phyloP scores from a whole-genome alignment of 345 rosid genomes.

The Bruguiera parviflora region DNA sequence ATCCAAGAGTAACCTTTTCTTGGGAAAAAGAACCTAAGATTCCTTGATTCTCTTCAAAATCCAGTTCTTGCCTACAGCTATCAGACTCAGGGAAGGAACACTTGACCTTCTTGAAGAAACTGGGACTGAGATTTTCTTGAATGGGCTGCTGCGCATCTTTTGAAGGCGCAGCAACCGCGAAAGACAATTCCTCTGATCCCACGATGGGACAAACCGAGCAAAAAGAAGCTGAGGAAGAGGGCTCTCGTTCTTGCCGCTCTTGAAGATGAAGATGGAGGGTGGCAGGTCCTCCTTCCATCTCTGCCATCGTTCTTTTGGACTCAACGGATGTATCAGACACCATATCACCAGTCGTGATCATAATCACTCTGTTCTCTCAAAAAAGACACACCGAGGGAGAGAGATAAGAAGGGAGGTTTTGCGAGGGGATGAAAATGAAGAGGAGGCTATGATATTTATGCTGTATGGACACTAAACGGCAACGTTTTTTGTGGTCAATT shows the following conservation, averaged over 20 bases:
- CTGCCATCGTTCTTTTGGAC: conserved; percentile 16
- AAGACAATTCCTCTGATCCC: conserved; percentile 15
- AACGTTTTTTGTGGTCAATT: too few relatives aligned
- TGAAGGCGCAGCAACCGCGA: conserved; percentile 10
- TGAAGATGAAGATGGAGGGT: not conserved
- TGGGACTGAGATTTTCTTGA: conserved; percentile 20
- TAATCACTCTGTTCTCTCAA: too few relatives aligned
- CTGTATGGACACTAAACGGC: too few relatives aligned
- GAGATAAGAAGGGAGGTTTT: too few relatives aligned
- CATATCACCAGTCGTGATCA: conserved; percentile 13
- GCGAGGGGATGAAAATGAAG: too few relatives aligned
- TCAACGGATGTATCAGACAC: conserved; percentile 13
- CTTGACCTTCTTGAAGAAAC: conserved; percentile 22
- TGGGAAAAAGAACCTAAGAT: conserved; percentile 4
- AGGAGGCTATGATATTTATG: too few relatives aligned
- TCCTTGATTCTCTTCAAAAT: conserved; percentile 29
- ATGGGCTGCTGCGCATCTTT: conserved; percentile 14
- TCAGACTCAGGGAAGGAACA: conserved; percentile 17
- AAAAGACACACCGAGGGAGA: too few relatives aligned
- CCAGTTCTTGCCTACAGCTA: conserved; percentile 7
- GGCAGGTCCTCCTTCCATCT: conserved; percentile 11
- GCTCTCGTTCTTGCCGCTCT: not conserved
- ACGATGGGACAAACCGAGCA: conserved; percentile 2
- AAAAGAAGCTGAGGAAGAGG: not conserved
- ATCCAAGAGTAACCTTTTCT: conserved; percentile 11